Base-by-base conservation (phyloP, 208 protist genomes). In the Trypanosoma boissoni region DNA sequence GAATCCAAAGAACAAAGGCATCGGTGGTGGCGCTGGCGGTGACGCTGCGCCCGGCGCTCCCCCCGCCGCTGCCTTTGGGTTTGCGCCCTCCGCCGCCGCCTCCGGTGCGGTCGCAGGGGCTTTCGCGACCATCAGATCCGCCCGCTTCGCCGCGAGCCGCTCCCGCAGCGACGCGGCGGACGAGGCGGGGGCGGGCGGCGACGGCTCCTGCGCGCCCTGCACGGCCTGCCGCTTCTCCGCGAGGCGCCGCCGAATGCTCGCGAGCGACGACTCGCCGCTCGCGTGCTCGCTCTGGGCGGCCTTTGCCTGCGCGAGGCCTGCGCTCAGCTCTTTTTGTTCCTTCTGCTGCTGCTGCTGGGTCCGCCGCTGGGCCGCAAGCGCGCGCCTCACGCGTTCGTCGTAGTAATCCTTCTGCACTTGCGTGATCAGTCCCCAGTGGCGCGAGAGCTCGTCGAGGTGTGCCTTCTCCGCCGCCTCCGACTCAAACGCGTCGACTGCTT, bases 361-460 rank as follows among this genome's bases (percentile, higher is more conserved):
- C 34, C 41, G 45, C 20, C 49, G 51, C 41, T 64, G 54, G n/a
- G 62, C 62, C 46, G 52, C 50, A 6, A 92, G 49, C 21, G 76
- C 77, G 28, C 66, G 52, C 49, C 76, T 74, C 31, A 94, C 84
- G 36, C 78, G 43, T 0, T 78, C 68, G 34, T 94, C 82, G 61
- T 94, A 94, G 68, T 83, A 94, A n/a, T 65, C 69, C 60, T 77
- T 76, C 67, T 94, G 88, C 31, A 45, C 61, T 16, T 72, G 65
- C 2, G 84, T 80, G 23, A 94, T 72, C n/a, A 71, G 58, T 1
- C 69, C 61, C 88, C 88, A 94, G 71, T 92, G 67, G 7, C 58
- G 24, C 12, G 78, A 88, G 44, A 94, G 68, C 50, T 66, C 23
- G 27, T 64, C 43, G 8, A 94, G 72, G 42, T 87, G 90, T 16